Base-by-base conservation (phyloP, 2,329 filamentous ascomycete species). In the Intubia oerlemansii region DNA sequence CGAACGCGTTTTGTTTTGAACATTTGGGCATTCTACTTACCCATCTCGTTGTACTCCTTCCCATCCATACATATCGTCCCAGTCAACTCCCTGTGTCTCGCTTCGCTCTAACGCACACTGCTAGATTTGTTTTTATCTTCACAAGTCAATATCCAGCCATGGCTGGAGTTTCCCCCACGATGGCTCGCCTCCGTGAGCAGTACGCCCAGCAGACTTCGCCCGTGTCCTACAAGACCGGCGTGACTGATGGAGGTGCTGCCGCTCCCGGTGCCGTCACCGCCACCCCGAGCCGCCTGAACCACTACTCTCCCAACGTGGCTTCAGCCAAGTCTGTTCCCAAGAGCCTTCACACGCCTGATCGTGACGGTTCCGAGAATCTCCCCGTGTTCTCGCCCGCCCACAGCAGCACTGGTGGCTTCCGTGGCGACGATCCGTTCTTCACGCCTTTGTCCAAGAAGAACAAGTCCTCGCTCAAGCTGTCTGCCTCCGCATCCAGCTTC, bases 401-500 rank as follows among this genome's bases (percentile, higher is more conserved):
- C 12, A 32, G 42, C 26, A 40, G 43, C 12, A 30, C 25, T 15
- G 31, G 33, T 15, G 32, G 35, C 20, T 39, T 28, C 35, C 38
- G 24, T 2, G 56, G 59, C 28, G 57, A 53, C 31, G 64, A 72
- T 33, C 66, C 67, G 0, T 72, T 71, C 34, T 42, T 63, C 19
- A 59, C 56, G 3, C 44, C 45, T 12, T 40, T 39, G 11, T 34
- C 42, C 11, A 41, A 37, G 25, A 36, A 43, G 40, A 48, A 53
- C 38, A 17, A 40, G 27, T 34, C 48, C 27, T 20, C 19, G 18
- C 55, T 52, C 33, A 61, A 65, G 37, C 49, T 79, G 14, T 77
- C 71, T 4, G 66, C 73, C 2, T 72, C 62, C 6, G 70, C 71
- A 2, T 64, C 62, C 2, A 43, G 57, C 2, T 78, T 78, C 38